Conservation (phyloP, 2,329 filamentous ascomycete genomes). For the Aspergillus ruber region DNA sequence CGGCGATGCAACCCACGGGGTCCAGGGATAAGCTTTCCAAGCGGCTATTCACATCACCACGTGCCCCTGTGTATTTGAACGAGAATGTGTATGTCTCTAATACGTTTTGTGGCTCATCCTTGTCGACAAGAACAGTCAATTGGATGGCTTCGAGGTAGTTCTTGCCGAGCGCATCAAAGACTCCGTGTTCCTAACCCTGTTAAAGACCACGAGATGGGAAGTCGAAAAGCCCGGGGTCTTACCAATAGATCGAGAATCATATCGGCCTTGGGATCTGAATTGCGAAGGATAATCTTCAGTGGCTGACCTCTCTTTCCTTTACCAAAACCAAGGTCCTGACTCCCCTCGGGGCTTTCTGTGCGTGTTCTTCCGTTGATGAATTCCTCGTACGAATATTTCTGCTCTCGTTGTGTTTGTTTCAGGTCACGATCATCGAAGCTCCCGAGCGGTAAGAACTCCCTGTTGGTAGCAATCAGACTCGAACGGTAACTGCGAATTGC, state of each 20-base stretch:
- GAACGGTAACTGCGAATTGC: not conserved
- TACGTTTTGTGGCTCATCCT: conserved; percentile 30
- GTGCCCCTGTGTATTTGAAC: conserved; percentile 36
- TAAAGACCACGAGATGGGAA: conserved; percentile 7
- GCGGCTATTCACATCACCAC: conserved; percentile 24
- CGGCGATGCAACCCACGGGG: conserved; percentile 21
- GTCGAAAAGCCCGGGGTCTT: conserved; percentile 7
- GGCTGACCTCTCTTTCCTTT: conserved; percentile 23
- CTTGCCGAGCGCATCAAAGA: conserved; percentile 41
- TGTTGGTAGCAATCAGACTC: conserved; percentile 13
- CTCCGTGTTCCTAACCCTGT: conserved; percentile 42
- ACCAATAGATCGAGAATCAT: conserved; percentile 44
- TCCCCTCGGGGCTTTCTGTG: conserved; percentile 1
- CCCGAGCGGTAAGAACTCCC: conserved; percentile 29
- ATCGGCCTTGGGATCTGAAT: conserved; percentile 36
- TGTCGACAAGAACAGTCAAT: conserved; percentile 40
- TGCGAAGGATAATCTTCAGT: conserved; percentile 36
- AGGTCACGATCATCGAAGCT: conserved; percentile 30
- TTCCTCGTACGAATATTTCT: conserved; percentile 21
- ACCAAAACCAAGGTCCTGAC: conserved; percentile 11
- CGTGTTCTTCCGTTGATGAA: conserved; percentile 18
- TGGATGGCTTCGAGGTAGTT: conserved; percentile 42
- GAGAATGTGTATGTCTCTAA: conserved; percentile 47
- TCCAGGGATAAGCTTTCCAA: conserved; percentile 23
- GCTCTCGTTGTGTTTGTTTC: conserved; percentile 17